Conservation (phyloP, 139 green algal species). For the Volvox reticuliferus region DNA sequence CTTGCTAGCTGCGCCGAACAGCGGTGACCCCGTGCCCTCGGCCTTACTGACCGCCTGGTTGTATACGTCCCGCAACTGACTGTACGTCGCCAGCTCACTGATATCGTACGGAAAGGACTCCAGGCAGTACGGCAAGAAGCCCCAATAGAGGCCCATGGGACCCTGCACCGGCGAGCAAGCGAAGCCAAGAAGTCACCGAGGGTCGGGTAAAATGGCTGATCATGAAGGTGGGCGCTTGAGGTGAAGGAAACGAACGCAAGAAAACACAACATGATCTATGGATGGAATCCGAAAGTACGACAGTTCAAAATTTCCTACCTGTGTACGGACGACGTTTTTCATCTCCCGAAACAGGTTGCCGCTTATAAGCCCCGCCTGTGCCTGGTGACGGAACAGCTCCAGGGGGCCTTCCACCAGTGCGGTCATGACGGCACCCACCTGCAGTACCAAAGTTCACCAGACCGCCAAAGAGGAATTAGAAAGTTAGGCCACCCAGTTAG, state of each 20-base stretch:
- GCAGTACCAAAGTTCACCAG: background rate
- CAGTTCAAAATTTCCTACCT: background rate
- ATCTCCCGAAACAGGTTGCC: constrained; percentile 72
- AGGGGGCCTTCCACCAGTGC: constrained; percentile 73
- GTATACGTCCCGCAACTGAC: constrained; percentile 45
- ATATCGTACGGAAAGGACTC: constrained; percentile 81
- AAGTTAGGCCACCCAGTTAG: no score
- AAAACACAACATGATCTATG: no score
- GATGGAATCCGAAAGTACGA: no score
- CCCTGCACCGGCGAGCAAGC: background rate
- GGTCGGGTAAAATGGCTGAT: no score
- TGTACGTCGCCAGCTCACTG: constrained; percentile 69
- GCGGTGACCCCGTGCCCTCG: background rate
- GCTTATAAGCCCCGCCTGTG: constrained; percentile 59
- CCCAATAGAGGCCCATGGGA: constrained; percentile 66
- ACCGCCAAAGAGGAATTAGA: no score
- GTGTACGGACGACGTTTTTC: constrained; percentile 48
- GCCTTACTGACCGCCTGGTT: constrained; percentile 28
- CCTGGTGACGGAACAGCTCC: constrained; percentile 76
- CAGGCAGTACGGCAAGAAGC: constrained; percentile 77
- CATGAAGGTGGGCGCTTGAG: no score
- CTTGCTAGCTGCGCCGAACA: constrained; percentile 22
- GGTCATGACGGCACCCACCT: constrained; percentile 60
- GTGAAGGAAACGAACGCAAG: no score
- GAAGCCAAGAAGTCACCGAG: no score